Conservation (phyloP, 768 basidiomycete species). For the Kwoniella shandongensis region DNA sequence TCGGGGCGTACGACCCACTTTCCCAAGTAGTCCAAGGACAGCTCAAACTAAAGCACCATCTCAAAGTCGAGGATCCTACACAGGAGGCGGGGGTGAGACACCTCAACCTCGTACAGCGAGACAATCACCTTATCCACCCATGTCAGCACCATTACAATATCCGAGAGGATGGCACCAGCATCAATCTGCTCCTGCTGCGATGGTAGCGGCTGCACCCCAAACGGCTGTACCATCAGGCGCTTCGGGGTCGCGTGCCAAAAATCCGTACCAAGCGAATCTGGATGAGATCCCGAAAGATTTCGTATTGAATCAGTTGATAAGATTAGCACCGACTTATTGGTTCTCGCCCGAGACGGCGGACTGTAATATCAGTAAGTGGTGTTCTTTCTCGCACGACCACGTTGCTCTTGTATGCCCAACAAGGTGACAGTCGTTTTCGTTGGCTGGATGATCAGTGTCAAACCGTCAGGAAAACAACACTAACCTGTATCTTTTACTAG, state of each 20-base stretch:
- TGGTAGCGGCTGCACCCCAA: background rate
- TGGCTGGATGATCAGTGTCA: too few species aligned
- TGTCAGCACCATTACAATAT: background rate
- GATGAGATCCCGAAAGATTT: conserved; percentile 25
- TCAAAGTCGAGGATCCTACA: background rate
- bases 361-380: conserved; percentile 20
- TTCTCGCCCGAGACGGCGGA: conserved; percentile 17
- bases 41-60: background rate
- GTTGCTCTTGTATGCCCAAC: too few species aligned
- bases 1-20: conserved; percentile 6
- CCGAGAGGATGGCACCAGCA: conserved; percentile 15
- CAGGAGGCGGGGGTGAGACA: conserved; percentile 3
- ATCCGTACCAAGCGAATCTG: conserved; percentile 15
- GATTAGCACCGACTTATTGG: conserved; percentile 20
- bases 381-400: too few species aligned
- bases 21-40: conserved; percentile 10
- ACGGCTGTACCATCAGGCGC: background rate
- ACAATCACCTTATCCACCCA: conserved; percentile 10
- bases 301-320: conserved; percentile 17
- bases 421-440: too few species aligned
- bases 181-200: conserved; percentile 12
- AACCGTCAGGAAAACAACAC: too few species aligned
- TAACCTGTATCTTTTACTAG: too few species aligned
- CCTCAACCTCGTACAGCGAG: conserved; percentile 11
- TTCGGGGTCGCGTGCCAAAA: background rate